phyloP scores from a whole-genome alignment of 1,284 basidiomycete species.

The Rhodotorula sp. region DNA sequence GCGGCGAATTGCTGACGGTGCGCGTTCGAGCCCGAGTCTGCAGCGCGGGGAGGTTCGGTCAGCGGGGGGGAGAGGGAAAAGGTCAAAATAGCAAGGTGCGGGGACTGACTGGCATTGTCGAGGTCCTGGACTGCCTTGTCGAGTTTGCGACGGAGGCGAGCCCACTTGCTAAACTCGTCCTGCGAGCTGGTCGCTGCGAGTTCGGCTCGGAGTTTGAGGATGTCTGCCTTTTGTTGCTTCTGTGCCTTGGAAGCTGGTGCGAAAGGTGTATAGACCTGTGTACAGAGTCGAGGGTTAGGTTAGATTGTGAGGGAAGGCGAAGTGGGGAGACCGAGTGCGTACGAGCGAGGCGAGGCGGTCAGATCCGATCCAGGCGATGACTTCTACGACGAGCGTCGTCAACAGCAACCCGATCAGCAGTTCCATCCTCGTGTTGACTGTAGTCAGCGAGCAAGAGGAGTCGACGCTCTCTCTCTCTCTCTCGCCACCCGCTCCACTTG shows the following conservation, averaged over 20 bases:
- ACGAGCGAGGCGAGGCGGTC: constrained; percentile 75
- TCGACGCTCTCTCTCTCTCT: neutral
- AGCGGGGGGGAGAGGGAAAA: neutral
- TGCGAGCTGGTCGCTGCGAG: constrained; percentile 87
- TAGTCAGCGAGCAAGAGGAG: neutral
- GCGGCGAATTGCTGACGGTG: constrained; percentile 67
- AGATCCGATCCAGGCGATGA: constrained; percentile 83
- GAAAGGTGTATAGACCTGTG: constrained; percentile 20
- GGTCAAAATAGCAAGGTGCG: no score
- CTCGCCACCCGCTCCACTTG: neutral
- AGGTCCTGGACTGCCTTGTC: constrained; percentile 92
- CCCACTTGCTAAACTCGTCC: constrained; percentile 99
- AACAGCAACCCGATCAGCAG: constrained; percentile 76
- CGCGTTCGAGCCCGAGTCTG: constrained; percentile 69
- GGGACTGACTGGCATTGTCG: constrained; percentile 70
- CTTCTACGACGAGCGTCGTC: constrained; percentile 74
- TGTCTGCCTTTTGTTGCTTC: constrained; percentile 65
- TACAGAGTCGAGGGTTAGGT: neutral
- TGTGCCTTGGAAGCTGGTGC: constrained; percentile 6
- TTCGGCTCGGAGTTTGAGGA: constrained; percentile 78
- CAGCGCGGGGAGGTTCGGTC: no score
- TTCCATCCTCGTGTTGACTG: constrained; percentile 34
- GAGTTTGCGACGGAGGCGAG: constrained; percentile 81
- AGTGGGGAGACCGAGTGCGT: constrained; percentile 48
- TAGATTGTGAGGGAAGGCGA: neutral